These are phyloP conservation scores for Aureobasidium vineae DNA, from an alignment of 2,329 filamentous ascomycete genomes.

Conservation along the genomic window DNA sequence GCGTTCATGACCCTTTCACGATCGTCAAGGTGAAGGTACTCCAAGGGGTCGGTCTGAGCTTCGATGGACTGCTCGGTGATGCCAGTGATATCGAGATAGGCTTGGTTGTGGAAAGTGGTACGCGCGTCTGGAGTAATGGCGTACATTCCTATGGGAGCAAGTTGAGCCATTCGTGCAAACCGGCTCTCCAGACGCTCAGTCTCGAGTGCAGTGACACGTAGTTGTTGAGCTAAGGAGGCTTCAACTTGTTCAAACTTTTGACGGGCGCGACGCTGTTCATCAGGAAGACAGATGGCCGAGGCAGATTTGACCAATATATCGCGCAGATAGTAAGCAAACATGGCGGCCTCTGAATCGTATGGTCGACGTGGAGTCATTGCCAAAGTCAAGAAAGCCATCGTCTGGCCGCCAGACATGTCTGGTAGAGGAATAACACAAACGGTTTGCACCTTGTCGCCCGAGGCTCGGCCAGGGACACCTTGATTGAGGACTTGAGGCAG, in stretches of 20 bases:
- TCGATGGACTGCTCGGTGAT: slow-evolving; percentile 29
- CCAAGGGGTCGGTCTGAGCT: slow-evolving; percentile 4
- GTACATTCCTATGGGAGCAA: slow-evolving; percentile 45
- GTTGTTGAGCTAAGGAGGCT: slow-evolving; percentile 40
- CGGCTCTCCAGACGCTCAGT: slow-evolving; percentile 40
- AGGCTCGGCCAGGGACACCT: slow-evolving; percentile 1
- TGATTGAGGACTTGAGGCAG: slow-evolving; percentile 5
- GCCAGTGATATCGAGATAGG: slow-evolving; percentile 41
- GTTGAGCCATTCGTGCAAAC: slow-evolving; percentile 43
- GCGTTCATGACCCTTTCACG: slow-evolving; percentile 35
- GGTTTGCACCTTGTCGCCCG: slow-evolving; percentile 16
- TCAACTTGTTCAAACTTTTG: slow-evolving; percentile 41
- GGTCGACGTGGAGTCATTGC: slow-evolving; percentile 43
- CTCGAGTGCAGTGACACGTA: slow-evolving; percentile 36
- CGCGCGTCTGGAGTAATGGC: slow-evolving; percentile 38
- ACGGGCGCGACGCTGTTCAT: slow-evolving; percentile 35
- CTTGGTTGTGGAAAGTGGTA: slow-evolving; percentile 44
- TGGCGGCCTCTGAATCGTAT: slow-evolving; percentile 42
- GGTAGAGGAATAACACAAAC: slow-evolving; percentile 30
- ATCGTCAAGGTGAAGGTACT: slow-evolving; percentile 36
- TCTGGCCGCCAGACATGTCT: slow-evolving; percentile 37
- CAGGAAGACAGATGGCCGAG: slow-evolving; percentile 30
- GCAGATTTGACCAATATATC: slow-evolving; percentile 33
- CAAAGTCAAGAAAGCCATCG: slow-evolving; percentile 43
- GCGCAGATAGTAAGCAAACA: slow-evolving; percentile 40